Conservation (phyloP, 1,284 basidiomycete genomes). For the Puccinia hordei region DNA sequence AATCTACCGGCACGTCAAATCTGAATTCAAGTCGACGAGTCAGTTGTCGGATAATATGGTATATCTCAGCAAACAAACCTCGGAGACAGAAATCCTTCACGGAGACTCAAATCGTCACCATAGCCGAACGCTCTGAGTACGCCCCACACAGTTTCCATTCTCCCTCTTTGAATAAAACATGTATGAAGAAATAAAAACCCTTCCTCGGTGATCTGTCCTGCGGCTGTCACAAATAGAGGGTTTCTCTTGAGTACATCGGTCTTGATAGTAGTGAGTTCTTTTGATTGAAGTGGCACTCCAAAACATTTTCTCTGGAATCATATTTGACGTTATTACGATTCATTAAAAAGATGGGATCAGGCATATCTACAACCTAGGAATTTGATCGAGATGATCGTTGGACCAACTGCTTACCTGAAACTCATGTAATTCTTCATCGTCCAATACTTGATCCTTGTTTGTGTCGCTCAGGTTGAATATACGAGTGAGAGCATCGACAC, state of each 20-base stretch:
- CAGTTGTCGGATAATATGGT: slow-evolving; percentile 22
- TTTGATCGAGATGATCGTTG: slow-evolving; percentile 35
- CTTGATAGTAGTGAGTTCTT: slow-evolving; percentile 74
- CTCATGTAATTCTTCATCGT: slow-evolving; percentile 88
- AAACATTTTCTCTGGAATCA: slow-evolving; percentile 80
- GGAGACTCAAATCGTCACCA: slow-evolving; percentile 84
- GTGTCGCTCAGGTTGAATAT: slow-evolving; percentile 95
- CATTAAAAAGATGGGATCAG: slow-evolving; percentile 18
- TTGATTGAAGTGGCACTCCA: slow-evolving; percentile 83
- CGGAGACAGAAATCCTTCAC: slow-evolving; percentile 81
- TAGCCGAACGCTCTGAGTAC: slow-evolving; percentile 93
- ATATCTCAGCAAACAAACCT: slow-evolving; percentile 65
- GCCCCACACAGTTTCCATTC: slow-evolving; percentile 97
- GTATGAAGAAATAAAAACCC: slow-evolving; percentile 96
- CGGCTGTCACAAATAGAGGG: slow-evolving; percentile 61
- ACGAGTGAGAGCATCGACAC: slow-evolving; percentile 79
- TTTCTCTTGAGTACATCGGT: slow-evolving; percentile 76
- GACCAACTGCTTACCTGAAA: slow-evolving; percentile 72
- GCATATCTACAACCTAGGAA: slow-evolving; percentile 37
- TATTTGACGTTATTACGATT: neutral
- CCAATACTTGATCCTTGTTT: slow-evolving; percentile 90
- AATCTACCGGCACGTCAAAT: slow-evolving; percentile 89
- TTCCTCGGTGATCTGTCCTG: slow-evolving; percentile 78
- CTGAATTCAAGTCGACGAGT: slow-evolving; percentile 60
- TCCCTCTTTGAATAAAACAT: slow-evolving; percentile 92